Evolutionary conservation across 305 asterid species (phyloP).

Genomic region (Fraxinus sp.): DNA sequence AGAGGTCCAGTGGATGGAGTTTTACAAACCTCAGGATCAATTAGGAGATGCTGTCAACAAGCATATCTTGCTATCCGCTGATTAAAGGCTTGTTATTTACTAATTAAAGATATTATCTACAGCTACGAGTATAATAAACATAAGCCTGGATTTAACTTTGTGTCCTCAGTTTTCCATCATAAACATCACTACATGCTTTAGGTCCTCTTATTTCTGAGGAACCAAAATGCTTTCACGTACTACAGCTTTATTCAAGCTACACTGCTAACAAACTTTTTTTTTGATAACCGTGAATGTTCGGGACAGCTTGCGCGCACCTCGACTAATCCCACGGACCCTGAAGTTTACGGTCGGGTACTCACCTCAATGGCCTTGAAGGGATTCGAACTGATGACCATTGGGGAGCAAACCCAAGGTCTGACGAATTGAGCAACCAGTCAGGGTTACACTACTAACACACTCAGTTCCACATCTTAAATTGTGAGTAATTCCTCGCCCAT

Average conservation of each 20-base stretch:
- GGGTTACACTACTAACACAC: background rate
- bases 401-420: too few relatives aligned
- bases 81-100: background rate
- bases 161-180: background rate
- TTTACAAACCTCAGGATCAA: background rate
- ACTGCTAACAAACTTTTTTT: background rate
- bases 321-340: too few relatives aligned
- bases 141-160: background rate
- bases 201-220: background rate
- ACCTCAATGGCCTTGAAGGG: too few relatives aligned
- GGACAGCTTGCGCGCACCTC: too few relatives aligned
- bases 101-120: background rate
- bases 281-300: too few relatives aligned
- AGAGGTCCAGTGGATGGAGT: background rate
- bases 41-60: background rate
- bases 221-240: background rate
- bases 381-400: too few relatives aligned
- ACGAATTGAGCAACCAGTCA: too few relatives aligned
- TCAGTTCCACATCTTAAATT: background rate
- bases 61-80: background rate
- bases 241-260: background rate
- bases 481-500: background rate
- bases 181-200: background rate
- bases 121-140: background rate
- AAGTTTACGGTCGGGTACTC: too few relatives aligned